Percentiles rank a stretch among this genome's conserved stretches.
Evolutionary conservation across 2,329 filamentous ascomycete species (phyloP).

Genomic region (Lanzia echinophila): DNA sequence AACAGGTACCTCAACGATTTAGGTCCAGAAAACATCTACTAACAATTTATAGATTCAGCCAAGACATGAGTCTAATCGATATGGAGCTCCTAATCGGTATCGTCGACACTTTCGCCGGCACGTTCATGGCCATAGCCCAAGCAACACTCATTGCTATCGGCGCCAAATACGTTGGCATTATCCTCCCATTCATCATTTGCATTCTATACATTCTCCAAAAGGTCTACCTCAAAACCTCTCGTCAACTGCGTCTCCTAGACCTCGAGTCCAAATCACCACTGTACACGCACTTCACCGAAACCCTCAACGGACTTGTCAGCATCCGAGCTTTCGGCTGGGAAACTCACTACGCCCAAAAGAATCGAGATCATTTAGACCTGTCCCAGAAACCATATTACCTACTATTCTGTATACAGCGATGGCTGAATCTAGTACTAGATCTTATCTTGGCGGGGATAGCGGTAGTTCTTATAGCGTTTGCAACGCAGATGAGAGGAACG

Average conservation of each 20-base stretch:
- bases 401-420: slow-evolving; percentile 49
- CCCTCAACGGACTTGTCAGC: slow-evolving; percentile 37
- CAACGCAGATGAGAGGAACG: slow-evolving; percentile 9
- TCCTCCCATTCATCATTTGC: neutral
- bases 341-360: slow-evolving; percentile 23
- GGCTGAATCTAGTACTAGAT: slow-evolving; percentile 52
- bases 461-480: slow-evolving; percentile 17
- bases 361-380: slow-evolving; percentile 42
- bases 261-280: slow-evolving; percentile 37
- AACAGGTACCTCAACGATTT: neutral
- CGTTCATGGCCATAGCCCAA: neutral
- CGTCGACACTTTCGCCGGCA: slow-evolving; percentile 5
- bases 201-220: slow-evolving; percentile 30
- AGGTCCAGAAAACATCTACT: neutral
- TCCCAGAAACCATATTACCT: slow-evolving; percentile 50
- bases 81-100: slow-evolving; percentile 22
- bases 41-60: slow-evolving; percentile 21
- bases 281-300: slow-evolving; percentile 39
- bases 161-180: neutral
- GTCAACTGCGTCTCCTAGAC: slow-evolving; percentile 41
- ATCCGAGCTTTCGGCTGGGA: slow-evolving; percentile 32
- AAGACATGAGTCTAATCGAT: slow-evolving; percentile 27
- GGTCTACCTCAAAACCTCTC: slow-evolving; percentile 39
- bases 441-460: slow-evolving; percentile 21
- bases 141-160: slow-evolving; percentile 3